Evolutionary conservation across 495 filamentous ascomycete genomes (phyloP).

Genomic region (Thozetella sp.): DNA sequence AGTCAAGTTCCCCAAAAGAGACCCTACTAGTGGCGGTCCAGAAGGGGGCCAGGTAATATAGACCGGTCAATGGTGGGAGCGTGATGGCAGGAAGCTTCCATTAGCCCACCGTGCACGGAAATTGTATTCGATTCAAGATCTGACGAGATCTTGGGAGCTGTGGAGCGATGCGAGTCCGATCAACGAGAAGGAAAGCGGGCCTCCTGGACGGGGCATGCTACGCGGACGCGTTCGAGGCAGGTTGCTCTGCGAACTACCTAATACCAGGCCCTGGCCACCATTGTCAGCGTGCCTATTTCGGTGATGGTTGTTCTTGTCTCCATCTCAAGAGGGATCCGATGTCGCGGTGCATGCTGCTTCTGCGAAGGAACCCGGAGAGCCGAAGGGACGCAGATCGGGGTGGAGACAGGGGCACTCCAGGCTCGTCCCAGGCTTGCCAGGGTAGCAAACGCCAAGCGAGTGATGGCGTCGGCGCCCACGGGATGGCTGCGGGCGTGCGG

Average conservation of each 20-base stretch:
- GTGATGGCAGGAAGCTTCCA: neutral
- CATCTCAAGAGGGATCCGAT: too few species aligned
- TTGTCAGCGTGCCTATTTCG: too few species aligned
- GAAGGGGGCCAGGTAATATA: neutral
- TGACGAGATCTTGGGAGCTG: neutral
- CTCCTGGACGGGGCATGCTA: neutral
- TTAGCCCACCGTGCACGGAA: neutral
- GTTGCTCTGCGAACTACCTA: too few species aligned
- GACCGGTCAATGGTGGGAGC: neutral
- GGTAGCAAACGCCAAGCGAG: neutral
- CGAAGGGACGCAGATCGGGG: neutral
- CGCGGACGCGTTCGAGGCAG: neutral
- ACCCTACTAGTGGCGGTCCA: neutral
- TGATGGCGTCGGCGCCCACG: constrained; percentile 1
- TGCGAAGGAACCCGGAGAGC: neutral
- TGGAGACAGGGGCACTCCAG: neutral
- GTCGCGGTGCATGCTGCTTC: constrained; percentile 2
- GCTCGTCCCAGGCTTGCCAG: neutral
- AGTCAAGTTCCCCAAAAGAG: neutral
- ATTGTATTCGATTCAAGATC: neutral
- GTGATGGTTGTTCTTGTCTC: too few species aligned
- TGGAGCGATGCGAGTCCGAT: too few species aligned
- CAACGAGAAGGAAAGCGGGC: too few species aligned
- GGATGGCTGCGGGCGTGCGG: neutral
- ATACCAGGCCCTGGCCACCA: too few species aligned